Base-by-base conservation (phyloP, 768 basidiomycete genomes). In the Hemileccinum rubropunctum region DNA sequence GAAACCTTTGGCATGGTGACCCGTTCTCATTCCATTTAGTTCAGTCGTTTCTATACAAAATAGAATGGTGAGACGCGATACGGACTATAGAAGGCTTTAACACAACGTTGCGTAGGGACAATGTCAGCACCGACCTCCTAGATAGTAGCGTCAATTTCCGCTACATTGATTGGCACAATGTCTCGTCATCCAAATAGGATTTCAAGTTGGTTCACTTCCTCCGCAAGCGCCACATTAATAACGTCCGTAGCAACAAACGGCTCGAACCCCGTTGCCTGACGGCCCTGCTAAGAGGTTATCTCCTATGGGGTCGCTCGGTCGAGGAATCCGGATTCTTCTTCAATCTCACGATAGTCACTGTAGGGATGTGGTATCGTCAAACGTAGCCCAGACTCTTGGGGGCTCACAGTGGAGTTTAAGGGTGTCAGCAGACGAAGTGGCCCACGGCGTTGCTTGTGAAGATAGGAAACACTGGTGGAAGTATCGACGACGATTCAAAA, bases 281-380 rank as follows among this genome's bases (percentile, higher is more conserved):
- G 71, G 5, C 71, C 78, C 39, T 74, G 70, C 2, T 52, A 42
- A 0, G 59, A 65, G 4, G 55, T 58, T 6, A 75, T 58, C 53
- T 78, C 71, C 2, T 66, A 56, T 5, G 57, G n/a, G n/a, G n/a
- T n/a, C n/a, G n/a, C n/a, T n/a, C n/a, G n/a, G n/a, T n/a, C n/a
- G n/a, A n/a, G n/a, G n/a, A n/a, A 81, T 8, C 55, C 51, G 0
- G 75, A 74, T 61, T 82, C 80, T 20, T 78, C 78, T 37, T 72
- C 67, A 6, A 79, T 80, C 33, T 76, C 75, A 1, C 79, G 77
- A 42, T 80, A 81, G 50, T 82, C 79, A 11, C 78, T 79, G 37
- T 4, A 40, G 4, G n/a, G 11, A 43, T 10, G 21, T 21, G n/a
- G 4, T 28, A 4, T 9, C 27, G 27, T 28, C 5, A 28, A 9